Conservation (phyloP, 768 basidiomycete genomes). For the Russula sp. region DNA sequence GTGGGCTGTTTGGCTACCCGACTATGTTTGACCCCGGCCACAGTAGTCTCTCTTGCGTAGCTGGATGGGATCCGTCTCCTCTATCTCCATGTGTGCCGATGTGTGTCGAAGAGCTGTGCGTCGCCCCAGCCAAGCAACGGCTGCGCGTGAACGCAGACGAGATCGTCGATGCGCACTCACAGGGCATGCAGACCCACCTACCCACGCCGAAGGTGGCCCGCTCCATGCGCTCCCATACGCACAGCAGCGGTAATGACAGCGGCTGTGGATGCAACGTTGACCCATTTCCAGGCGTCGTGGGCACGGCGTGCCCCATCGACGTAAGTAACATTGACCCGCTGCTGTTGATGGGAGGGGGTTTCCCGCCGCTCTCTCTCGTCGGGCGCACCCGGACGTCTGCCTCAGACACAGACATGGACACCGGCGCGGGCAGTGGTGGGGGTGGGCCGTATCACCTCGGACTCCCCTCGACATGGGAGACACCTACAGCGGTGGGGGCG, state of each 20-base stretch:
- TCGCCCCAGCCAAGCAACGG: neutral
- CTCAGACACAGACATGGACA: neutral
- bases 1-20: slow-evolving; percentile 16
- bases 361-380: neutral
- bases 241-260: neutral
- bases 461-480: neutral
- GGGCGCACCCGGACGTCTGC: neutral
- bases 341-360: neutral
- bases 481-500: neutral
- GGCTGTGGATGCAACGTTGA: neutral
- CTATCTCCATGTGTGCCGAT: neutral
- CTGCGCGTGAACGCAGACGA: neutral
- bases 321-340: slow-evolving; percentile 14
- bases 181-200: neutral
- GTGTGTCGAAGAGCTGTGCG: neutral
- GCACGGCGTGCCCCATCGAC: neutral
- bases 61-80: slow-evolving; percentile 4
- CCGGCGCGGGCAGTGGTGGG: neutral
- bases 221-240: neutral
- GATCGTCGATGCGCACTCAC: neutral
- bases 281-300: neutral
- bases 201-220: neutral
- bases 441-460: neutral
- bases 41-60: neutral
- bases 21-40: slow-evolving; percentile 11